Conservation (phyloP, 352 stramenopile species). For the Globisporangium echinulatum region DNA sequence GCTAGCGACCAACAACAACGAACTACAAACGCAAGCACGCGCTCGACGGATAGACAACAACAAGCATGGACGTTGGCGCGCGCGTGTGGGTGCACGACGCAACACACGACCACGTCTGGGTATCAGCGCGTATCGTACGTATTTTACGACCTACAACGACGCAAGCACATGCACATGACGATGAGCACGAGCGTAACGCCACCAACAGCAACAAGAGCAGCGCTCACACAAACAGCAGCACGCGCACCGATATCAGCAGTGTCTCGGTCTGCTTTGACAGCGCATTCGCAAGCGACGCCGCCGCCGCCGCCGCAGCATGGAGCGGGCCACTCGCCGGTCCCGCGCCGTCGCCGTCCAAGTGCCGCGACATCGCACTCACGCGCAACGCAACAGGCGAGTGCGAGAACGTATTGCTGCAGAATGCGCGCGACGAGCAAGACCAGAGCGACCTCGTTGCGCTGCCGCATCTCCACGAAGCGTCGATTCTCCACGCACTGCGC, state of each 20-base stretch:
- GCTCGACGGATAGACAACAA: background rate
- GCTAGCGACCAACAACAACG: background rate
- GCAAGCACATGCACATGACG: background rate
- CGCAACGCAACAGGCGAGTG: conserved; percentile 39
- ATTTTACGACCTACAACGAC: conserved; percentile 1
- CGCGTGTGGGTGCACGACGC: conserved; percentile 67
- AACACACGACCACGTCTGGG: conserved; percentile 48
- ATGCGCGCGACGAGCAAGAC: conserved; percentile 55
- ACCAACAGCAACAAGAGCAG: background rate
- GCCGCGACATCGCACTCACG: conserved; percentile 29
- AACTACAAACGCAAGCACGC: background rate
- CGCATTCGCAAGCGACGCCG: background rate
- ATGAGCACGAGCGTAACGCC: background rate
- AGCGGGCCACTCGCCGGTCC: conserved; percentile 4
- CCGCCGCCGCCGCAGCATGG: background rate
- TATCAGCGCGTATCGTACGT: conserved; percentile 36
- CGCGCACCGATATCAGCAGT: background rate
- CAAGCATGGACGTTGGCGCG: conserved; percentile 61
- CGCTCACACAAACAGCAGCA: background rate
- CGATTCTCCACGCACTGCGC: conserved; percentile 73
- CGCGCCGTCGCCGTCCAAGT: conserved; percentile 10
- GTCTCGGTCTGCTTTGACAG: conserved; percentile 7
- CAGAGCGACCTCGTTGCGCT: conserved; percentile 71
- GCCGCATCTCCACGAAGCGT: conserved; percentile 82
- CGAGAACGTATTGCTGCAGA: conserved; percentile 65